Evolutionary conservation across 345 rosid species (phyloP).

Genomic region (Hirschfeldia incana): DNA sequence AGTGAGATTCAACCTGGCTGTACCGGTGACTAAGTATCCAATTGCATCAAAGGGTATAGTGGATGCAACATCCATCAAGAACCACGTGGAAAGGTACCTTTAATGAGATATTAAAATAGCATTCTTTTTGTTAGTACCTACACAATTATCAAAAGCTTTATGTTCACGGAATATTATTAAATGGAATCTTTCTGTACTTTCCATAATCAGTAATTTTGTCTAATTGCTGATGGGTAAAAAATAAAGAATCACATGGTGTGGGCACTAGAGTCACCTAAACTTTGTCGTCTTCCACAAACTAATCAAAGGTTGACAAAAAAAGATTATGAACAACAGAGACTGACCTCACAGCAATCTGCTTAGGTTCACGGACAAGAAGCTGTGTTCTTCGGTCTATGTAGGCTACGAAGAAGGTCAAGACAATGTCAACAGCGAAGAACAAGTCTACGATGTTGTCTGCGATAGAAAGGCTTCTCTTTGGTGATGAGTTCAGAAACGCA

Average conservation of each 20-base stretch:
- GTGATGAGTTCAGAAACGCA: constrained; percentile 58
- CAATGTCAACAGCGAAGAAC: constrained; percentile 75
- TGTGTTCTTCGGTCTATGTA: constrained; percentile 72
- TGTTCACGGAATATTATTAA: constrained; percentile 15
- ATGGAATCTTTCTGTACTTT: constrained; percentile 36
- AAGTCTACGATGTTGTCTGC: constrained; percentile 76
- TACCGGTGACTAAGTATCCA: constrained; percentile 63
- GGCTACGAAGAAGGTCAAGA: constrained; percentile 75
- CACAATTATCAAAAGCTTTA: constrained; percentile 1
- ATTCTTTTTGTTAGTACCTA: neutral
- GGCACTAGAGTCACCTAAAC: constrained; percentile 36
- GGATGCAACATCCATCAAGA: constrained; percentile 93
- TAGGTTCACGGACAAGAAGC: constrained; percentile 61
- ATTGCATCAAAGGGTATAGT: constrained; percentile 78
- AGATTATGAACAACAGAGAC: constrained; percentile 14
- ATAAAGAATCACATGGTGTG: constrained; percentile 37
- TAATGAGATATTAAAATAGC: constrained; percentile 15
- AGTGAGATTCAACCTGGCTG: constrained; percentile 45
- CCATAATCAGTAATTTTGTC: constrained; percentile 31
- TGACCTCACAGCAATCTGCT: constrained; percentile 71
- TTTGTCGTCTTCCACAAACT: constrained; percentile 29
- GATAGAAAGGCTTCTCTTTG: constrained; percentile 47
- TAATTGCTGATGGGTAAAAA: constrained; percentile 4
- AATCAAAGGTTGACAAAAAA: constrained; percentile 8
- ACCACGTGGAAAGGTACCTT: constrained; percentile 87